These are phyloP conservation scores for Daedaleopsis sinensis DNA, from an alignment of 768 basidiomycete species.

Conservation along the genomic window DNA sequence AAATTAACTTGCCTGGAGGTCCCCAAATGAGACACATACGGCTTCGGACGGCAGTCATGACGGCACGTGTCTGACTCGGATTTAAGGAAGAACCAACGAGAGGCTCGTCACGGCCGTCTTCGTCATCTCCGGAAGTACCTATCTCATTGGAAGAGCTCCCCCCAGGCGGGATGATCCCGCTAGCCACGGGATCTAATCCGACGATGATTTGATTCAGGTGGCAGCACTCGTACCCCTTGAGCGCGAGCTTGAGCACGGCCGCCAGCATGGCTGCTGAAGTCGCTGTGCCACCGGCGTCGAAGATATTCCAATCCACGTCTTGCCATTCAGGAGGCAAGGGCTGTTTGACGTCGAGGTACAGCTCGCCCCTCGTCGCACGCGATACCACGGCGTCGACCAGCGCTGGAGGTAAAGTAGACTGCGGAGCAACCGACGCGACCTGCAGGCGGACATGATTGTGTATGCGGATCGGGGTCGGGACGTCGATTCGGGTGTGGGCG, in stretches of 20 bases:
- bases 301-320: conserved; percentile 66
- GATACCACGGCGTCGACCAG: conserved; percentile 66
- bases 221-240: conserved; percentile 49
- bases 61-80: conserved; percentile 55
- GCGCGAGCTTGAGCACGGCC: conserved; percentile 51
- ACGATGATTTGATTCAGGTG: conserved; percentile 53
- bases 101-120: conserved; percentile 14
- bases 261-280: conserved; percentile 70
- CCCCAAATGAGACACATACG: conserved; percentile 68
- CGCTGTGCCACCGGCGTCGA: conserved; percentile 62
- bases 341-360: conserved; percentile 56
- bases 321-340: conserved; percentile 63
- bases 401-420: conserved; percentile 25
- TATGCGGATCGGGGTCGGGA: conserved; percentile 50
- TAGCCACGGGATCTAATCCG: conserved; percentile 19
- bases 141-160: background rate
- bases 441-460: conserved; percentile 69
- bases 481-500: conserved; percentile 60
- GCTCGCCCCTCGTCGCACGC: conserved; percentile 53
- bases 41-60: conserved; percentile 42
- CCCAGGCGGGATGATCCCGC: background rate
- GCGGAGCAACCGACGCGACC: conserved; percentile 50
- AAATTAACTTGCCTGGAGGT: conserved; percentile 61
- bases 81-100: conserved; percentile 43
- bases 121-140: conserved; percentile 20